Evolutionary conservation across 139 green algal species (phyloP), one percentile per base, ranked within the genome.

Genomic region (Mesostigma viride): DNA sequence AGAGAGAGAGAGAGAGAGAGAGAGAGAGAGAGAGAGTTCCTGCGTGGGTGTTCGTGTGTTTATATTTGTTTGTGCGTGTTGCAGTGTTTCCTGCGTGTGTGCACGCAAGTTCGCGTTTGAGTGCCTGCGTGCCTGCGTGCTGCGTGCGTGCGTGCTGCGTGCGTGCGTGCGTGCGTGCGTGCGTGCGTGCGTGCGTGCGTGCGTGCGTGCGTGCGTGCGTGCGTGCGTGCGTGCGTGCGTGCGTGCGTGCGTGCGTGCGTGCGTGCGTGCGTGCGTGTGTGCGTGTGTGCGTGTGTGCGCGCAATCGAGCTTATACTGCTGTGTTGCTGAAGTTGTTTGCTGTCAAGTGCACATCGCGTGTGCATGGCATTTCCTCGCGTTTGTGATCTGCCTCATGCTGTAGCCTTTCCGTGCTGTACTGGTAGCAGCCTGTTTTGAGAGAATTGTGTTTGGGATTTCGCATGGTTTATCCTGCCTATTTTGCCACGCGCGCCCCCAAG

Each of bases 211-310:
- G 48, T 59, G 48, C 14, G 48, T 59, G 48, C 48, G 48, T 59
- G 48, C 48, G 48, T 59, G 48, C 48, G 48, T 59, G 48, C 48
- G 48, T 59, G 48, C 48, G 48, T 59, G 48, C 48, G 48, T 59
- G 48, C 48, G 48, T 59, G 48, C 48, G 14, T 59, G 48, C 48
- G 48, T 59, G 48, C 48, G 48, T 59, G 48, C 20, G 14, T 59
- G 48, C 20, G 48, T 59, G 48, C 20, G 48, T 59, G 48, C 20
- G 48, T 59, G 48, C 20, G 48, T 59, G 48, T 59, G 48, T 59
- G 48, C 28, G 48, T 26, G 48, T 24, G 48, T 26, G 48, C 28
- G 48, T n/a, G 48, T 59, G 48, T 26, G 48, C 20, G 48, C 14
- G 48, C 20, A 26, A 31, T 17, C 20, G 48, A 31, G 48, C 20